phyloP scores from a whole-genome alignment of 169 alveolate genomes.

The Blepharisma undulans region DNA sequence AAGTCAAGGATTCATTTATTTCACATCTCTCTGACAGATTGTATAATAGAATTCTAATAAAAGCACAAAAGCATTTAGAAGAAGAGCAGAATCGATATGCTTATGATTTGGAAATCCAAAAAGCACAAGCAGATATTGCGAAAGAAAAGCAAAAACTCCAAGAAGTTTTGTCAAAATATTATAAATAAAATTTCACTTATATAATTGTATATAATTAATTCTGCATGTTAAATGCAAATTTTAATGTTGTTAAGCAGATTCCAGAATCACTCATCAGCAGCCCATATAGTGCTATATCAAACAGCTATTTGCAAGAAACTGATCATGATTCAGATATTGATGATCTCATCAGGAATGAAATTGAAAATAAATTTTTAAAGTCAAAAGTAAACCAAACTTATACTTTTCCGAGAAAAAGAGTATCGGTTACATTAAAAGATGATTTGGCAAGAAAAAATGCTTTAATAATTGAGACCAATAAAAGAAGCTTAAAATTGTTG shows the following conservation, averaged over 20 bases:
- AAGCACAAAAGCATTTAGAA: not conserved
- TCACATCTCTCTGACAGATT: not conserved
- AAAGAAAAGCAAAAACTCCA: not conserved
- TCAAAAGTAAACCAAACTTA: constrained; percentile 18
- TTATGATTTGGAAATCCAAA: not conserved
- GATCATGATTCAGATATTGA: constrained; percentile 31
- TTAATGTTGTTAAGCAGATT: not conserved
- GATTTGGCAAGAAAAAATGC: not conserved
- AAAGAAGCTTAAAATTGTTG: not conserved
- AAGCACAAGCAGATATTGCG: not conserved
- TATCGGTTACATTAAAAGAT: not conserved
- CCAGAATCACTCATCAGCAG: not conserved
- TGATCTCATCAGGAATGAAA: constrained; percentile 1
- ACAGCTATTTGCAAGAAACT: constrained; percentile 31
- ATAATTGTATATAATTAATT: not conserved
- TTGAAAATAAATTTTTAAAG: constrained; percentile 13
- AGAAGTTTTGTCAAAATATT: not conserved
- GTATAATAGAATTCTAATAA: not conserved
- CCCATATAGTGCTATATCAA: not conserved
- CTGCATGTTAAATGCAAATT: not conserved
- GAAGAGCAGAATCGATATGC: not conserved
- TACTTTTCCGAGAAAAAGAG: not conserved
- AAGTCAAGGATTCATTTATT: not conserved
- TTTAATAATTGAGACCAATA: too few species aligned
- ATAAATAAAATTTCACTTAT: too few species aligned